Evolutionary conservation across 1,139 yeast species (phyloP), one percentile per base, ranked within the genome.

Genomic region (Debaryomyces sp.): DNA sequence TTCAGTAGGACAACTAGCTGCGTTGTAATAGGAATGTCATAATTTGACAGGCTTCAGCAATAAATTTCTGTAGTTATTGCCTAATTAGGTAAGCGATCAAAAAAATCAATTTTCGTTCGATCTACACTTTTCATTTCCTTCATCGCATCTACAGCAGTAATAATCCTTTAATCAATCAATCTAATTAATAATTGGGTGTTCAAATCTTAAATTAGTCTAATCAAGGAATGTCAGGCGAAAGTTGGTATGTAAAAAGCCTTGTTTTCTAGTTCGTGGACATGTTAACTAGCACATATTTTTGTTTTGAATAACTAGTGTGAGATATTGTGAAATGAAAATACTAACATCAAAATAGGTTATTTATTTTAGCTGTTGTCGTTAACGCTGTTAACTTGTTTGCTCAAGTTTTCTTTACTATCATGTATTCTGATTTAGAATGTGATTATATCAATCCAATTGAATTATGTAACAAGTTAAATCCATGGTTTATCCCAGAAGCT

Each of bases 371-470:
- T n/a, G 96, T 91, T 47, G 66, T 91, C 53, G 78, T 84, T 56
- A 92, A 92, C 71, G 95, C 96, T 53, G 82, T 87, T 59, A 90
- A 89, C 78, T 78, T 92, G 73, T 91, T 92, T 65, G 77, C 89
- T 29, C 97, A 91, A 73, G 97, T 91, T 48, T 92, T 87, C 70
- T 90, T 91, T 78, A 89, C 96, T 40, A 89, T 91, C 68, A 84
- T 89, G 85, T 91, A 87, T 75, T 88, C 96, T 56, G 98, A 92
- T 71, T 79, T 91, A 68, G 97, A 91, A 71, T 88, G 94, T 61
- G 98, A 92, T 67, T 92, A 91, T 74, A 90, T 92, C 75, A 94
- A 94, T 68, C 98, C 98, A 45, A 91, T 94, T 66, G 99, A 95
- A 70, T 80, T 94, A 60, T 94, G 99, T 76, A 90, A 90, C 75